A percentile compares a stretch with the other conserved stretches of the same genome.
These are phyloP conservation scores for Curvularia sp. DNA, from an alignment of 2,329 filamentous ascomycete species.

Conservation along the genomic window DNA sequence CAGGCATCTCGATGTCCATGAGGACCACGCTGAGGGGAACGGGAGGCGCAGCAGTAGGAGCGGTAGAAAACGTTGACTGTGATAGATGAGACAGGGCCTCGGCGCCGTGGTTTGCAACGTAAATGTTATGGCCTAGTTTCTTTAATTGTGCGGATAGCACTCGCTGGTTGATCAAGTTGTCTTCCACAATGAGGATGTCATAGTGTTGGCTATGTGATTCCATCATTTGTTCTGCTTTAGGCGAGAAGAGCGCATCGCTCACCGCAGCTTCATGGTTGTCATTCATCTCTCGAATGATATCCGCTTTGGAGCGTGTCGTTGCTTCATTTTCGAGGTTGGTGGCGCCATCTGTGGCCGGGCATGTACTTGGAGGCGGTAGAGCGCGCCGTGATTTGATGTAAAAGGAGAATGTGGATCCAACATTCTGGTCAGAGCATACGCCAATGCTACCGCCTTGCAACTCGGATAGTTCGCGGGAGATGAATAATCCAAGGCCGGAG, in stretches of 20 bases:
- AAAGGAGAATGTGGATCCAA: constrained; percentile 37
- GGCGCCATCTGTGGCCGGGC: neutral
- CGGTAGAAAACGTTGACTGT: constrained; percentile 8
- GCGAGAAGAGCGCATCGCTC: neutral
- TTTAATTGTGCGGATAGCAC: constrained; percentile 36
- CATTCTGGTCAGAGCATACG: constrained; percentile 25
- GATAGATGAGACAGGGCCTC: constrained; percentile 34
- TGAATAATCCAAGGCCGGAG: constrained; percentile 32
- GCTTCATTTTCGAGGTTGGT: neutral
- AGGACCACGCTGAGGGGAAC: constrained; percentile 15
- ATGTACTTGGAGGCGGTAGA: neutral
- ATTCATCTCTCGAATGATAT: constrained; percentile 3
- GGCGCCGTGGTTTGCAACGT: constrained; percentile 38
- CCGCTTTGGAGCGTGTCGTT: constrained; percentile 1
- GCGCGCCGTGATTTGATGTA: constrained; percentile 28
- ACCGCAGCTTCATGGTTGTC: neutral
- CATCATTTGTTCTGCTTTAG: neutral
- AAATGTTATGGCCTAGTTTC: constrained; percentile 31
- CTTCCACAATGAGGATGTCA: constrained; percentile 38
- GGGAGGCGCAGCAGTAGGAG: constrained; percentile 2
- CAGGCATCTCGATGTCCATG: constrained; percentile 45
- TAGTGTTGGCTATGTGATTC: neutral
- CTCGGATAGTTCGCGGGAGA: constrained; percentile 36
- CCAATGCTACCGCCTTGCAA: constrained; percentile 39
- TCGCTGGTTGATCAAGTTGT: constrained; percentile 45